Percentiles rank a stretch among this genome's conserved stretches.
Evolutionary conservation across 2,329 filamentous ascomycete species (phyloP).

Genomic region (Plenodomus lindquistii): DNA sequence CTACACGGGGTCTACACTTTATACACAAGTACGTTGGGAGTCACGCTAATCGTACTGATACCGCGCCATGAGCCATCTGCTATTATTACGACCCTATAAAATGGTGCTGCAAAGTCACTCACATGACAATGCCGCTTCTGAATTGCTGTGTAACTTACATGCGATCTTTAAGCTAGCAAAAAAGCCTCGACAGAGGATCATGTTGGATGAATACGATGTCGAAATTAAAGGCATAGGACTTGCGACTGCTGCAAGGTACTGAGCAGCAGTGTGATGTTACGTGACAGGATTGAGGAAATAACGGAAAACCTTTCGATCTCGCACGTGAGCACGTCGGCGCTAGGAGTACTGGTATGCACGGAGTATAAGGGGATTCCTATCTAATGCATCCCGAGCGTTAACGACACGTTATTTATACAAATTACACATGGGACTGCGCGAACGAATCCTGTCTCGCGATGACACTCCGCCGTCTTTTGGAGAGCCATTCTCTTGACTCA

Average conservation of each 20-base stretch:
- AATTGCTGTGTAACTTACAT: no score
- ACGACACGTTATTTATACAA: not conserved
- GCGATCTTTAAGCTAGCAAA: no score
- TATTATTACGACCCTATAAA: conserved; percentile 4
- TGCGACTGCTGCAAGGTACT: no score
- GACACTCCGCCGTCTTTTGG: not conserved
- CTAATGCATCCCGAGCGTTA: not conserved
- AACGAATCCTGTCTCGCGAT: not conserved
- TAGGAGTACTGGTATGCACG: not conserved
- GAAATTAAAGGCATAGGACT: no score
- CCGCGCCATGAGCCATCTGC: conserved; percentile 1
- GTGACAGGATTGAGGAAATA: no score
- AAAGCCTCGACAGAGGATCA: no score
- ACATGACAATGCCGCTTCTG: not conserved
- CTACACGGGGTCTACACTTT: conserved; percentile 5
- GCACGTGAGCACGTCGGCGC: not conserved
- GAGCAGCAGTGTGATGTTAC: no score
- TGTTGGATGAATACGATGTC: no score
- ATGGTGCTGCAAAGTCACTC: not conserved
- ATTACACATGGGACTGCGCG: not conserved
- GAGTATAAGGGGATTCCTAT: not conserved
- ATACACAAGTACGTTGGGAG: conserved; percentile 3
- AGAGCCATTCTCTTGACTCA: not conserved
- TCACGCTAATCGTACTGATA: conserved; percentile 10
- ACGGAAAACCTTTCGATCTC: not conserved